phyloP scores from a whole-genome alignment of 495 filamentous ascomycete species.

The Penicillium atrosanguineum region DNA sequence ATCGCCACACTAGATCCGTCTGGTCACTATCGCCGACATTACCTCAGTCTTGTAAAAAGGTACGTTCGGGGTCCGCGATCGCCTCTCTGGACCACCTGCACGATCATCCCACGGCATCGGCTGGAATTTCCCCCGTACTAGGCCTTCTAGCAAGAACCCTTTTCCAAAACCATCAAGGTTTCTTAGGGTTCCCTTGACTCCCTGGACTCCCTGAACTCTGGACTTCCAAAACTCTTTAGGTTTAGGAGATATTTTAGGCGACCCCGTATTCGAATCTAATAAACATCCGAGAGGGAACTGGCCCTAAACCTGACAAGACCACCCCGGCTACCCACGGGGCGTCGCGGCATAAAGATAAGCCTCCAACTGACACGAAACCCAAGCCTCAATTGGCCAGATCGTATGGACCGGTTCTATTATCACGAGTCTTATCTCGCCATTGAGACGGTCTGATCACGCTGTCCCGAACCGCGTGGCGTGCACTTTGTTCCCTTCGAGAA shows the following conservation, averaged over 20 bases:
- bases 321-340: background rate
- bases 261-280: background rate
- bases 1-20: background rate
- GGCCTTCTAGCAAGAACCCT: too few relatives aligned
- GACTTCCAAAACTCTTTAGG: too few relatives aligned
- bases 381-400: background rate
- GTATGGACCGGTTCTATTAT: background rate
- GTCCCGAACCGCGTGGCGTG: background rate
- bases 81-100: background rate
- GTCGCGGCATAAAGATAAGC: background rate
- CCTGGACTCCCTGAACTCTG: too few relatives aligned
- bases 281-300: background rate
- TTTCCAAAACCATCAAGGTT: too few relatives aligned
- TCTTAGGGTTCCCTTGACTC: too few relatives aligned
- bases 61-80: background rate
- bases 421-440: background rate
- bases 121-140: background rate
- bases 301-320: background rate
- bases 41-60: background rate
- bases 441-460: background rate
- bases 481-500: background rate
- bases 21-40: background rate
- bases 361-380: background rate
- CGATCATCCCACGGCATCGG: background rate
- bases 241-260: background rate